These are phyloP conservation scores for Hippophae tibetana DNA, from an alignment of 306 rosid species.

Conservation along the genomic window DNA sequence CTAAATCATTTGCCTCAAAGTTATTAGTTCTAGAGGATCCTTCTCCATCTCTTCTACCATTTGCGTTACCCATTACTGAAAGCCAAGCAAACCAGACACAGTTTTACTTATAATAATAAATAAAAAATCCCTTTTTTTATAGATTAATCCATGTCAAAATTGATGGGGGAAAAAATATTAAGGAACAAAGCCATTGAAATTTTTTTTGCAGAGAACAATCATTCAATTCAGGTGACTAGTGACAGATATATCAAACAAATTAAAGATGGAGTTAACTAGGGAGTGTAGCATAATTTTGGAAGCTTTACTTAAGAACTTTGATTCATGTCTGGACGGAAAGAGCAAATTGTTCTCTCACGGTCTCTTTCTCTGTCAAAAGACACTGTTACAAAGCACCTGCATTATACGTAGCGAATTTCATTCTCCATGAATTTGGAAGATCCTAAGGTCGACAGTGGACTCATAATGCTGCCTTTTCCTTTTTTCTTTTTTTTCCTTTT, in stretches of 20 bases:
- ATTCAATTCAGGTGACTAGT: constrained; percentile 6
- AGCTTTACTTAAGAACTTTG: constrained; percentile 10
- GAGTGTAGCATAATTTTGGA: constrained; percentile 34
- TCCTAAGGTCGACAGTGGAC: constrained; percentile 26
- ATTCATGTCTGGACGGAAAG: constrained; percentile 13
- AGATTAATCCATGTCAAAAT: background rate
- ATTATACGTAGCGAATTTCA: constrained; percentile 30
- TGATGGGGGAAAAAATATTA: constrained; percentile 9
- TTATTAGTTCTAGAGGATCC: constrained; percentile 23
- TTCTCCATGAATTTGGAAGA: constrained; percentile 71
- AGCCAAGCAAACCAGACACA: constrained; percentile 11
- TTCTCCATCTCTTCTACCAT: constrained; percentile 27
- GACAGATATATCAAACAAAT: constrained; percentile 23
- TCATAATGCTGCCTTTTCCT: constrained; percentile 26
- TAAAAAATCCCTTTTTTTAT: background rate
- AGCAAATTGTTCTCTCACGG: constrained; percentile 19
- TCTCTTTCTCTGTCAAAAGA: constrained; percentile 4
- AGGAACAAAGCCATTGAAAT: constrained; percentile 24
- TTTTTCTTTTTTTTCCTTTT: constrained; percentile 21
- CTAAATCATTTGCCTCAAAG: constrained; percentile 14
- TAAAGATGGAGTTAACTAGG: constrained; percentile 32
- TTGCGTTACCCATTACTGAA: constrained; percentile 31
- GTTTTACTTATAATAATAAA: constrained; percentile 2
- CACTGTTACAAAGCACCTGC: constrained; percentile 30
- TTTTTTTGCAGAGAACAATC: no score